These are phyloP conservation scores for Mycosphaerella arachidis DNA, from an alignment of 2,329 filamentous ascomycete genomes.

Conservation along the genomic window DNA sequence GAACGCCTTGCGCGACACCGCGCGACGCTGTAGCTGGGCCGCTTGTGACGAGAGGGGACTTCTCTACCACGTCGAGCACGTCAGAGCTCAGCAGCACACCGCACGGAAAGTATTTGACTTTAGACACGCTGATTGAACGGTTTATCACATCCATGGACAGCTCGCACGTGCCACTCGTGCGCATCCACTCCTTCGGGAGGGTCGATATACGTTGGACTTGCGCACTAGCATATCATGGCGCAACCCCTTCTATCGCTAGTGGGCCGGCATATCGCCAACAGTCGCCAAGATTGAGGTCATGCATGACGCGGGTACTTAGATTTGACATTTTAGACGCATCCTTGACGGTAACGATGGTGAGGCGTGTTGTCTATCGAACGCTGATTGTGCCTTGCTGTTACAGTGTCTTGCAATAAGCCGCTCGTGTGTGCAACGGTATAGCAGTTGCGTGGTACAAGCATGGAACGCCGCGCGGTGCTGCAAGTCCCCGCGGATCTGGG, in stretches of 20 bases:
- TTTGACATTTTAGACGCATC: not conserved
- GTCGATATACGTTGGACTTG: not conserved
- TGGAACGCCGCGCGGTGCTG: not conserved
- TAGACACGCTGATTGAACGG: slow-evolving; percentile 3
- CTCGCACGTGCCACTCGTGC: slow-evolving; percentile 9
- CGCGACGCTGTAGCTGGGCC: not conserved
- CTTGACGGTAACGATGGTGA: not conserved
- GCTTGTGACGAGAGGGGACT: not conserved
- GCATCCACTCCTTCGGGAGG: not conserved
- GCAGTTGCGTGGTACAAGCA: not conserved
- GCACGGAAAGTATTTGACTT: not conserved
- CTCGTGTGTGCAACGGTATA: not conserved
- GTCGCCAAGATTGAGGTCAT: not conserved
- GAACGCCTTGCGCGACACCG: not conserved
- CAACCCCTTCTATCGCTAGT: not conserved
- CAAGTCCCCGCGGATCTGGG: not conserved
- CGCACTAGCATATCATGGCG: not conserved
- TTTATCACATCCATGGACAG: slow-evolving; percentile 2
- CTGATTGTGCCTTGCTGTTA: not conserved
- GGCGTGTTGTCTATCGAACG: not conserved
- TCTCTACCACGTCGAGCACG: not conserved
- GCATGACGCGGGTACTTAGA: not conserved
- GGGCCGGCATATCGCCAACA: not conserved
- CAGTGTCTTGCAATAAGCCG: not conserved
- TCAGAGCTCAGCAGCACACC: not conserved